Evolutionary conservation across 176 grass and related monocot genomes (phyloP), one percentile per base, ranked within the genome.

Genomic region (Oryza glumipatula): DNA sequence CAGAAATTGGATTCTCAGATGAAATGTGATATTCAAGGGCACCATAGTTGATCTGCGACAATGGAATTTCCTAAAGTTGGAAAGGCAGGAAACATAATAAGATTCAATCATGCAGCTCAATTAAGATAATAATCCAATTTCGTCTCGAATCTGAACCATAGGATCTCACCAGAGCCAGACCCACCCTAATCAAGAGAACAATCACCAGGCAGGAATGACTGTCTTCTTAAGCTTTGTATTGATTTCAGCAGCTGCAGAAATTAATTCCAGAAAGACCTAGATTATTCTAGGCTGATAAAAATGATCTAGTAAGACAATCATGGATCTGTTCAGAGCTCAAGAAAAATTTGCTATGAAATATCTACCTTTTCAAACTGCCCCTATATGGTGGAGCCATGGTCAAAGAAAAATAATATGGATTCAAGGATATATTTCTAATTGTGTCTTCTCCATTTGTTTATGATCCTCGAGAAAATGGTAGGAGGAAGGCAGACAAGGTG

Each of bases 401-500:
- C 52, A n/a, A 75, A 75, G 17, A 52, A n/a, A 35, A 47, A 33
- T 11, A 45, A 9, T 43, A 30, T 68, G 38, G 17, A 67, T 28
- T 56, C 52, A 56, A 56, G 17, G 17, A 56, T 19, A 19, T 17
- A 56, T 56, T 21, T 16, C 17, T 17, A 56, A 60, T 72, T 78
- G 10, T 54, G 72, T 22, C 65, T 54, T 74, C 58, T 30, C 33
- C 33, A 81, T 68, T 76, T 76, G 35, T 81, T 75, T 64, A 65
- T 76, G 38, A 17, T 66, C n/a, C 60, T 60, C 17, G 76, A 76
- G 48, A 47, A 47, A 23, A 9, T 21, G 77, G 56, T 3, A 76
- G 67, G 32, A 68, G 51, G 67, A 86, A 78, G 64, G 35, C 10
- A 68, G 39, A 76, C 11, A 67, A 48, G 38, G 63, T 77, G 88